phyloP scores from a whole-genome alignment of 2,329 filamentous ascomycete genomes.

The Paraphaeosphaeria minitans region DNA sequence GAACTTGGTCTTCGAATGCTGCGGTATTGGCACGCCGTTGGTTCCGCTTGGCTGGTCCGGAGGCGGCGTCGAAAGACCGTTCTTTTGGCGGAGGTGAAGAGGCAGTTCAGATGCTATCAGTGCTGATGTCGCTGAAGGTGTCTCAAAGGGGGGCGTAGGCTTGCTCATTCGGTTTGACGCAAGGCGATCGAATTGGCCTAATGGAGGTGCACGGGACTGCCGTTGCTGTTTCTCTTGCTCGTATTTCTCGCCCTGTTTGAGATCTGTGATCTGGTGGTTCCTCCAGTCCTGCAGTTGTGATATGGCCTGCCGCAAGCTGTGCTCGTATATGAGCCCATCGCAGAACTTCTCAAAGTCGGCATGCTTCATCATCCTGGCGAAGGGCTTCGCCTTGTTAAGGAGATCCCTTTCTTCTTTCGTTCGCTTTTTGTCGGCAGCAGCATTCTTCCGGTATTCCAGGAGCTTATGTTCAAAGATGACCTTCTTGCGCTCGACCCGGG shows the following conservation, averaged over 20 bases:
- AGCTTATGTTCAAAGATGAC: conserved; percentile 95
- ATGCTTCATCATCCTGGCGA: conserved; percentile 95
- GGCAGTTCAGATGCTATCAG: conserved; percentile 81
- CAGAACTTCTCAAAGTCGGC: conserved; percentile 87
- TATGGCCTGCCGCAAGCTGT: conserved; percentile 89
- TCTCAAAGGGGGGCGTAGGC: conserved; percentile 66
- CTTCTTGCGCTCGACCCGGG: conserved; percentile 91
- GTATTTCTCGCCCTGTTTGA: conserved; percentile 88
- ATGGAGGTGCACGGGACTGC: conserved; percentile 67
- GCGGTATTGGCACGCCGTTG: conserved; percentile 46
- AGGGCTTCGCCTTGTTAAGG: conserved; percentile 91
- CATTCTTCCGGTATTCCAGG: conserved; percentile 91
- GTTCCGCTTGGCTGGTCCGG: conserved; percentile 51
- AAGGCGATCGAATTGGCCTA: conserved; percentile 85
- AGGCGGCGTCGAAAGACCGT: conserved; percentile 49
- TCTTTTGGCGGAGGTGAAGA: conserved; percentile 58
- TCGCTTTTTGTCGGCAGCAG: conserved; percentile 86
- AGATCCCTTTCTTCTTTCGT: conserved; percentile 94
- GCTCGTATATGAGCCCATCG: conserved; percentile 84
- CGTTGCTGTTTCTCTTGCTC: conserved; percentile 84
- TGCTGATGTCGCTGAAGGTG: conserved; percentile 73
- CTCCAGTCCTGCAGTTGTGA: conserved; percentile 93
- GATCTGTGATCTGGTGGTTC: conserved; percentile 78
- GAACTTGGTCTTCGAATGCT: conserved; percentile 54
- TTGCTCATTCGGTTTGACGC: conserved; percentile 73